Percentiles rank a stretch among this genome's conserved stretches.
Evolutionary conservation across 2,329 filamentous ascomycete genomes (phyloP).

Genomic region (Drechslerella dactyloides): DNA sequence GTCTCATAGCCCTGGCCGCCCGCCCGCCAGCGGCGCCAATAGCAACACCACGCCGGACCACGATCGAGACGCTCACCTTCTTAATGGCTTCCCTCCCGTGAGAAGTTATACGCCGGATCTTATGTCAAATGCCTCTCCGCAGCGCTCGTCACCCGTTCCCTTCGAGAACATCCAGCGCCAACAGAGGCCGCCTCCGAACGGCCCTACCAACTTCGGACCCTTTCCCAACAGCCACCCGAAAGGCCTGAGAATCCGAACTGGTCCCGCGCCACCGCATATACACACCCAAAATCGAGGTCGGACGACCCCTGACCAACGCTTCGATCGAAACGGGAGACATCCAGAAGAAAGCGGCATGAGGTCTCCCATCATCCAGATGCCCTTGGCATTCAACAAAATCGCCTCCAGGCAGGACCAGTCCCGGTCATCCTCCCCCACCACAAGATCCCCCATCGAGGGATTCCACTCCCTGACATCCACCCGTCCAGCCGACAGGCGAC

Average conservation of each 20-base stretch:
- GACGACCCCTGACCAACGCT: slow-evolving; percentile 34
- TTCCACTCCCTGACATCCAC: slow-evolving; percentile 44
- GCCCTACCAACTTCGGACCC: slow-evolving; percentile 37
- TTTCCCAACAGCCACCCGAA: slow-evolving; percentile 48
- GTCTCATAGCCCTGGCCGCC: slow-evolving; percentile 37
- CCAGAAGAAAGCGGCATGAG: slow-evolving; percentile 43
- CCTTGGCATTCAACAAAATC: slow-evolving; percentile 50
- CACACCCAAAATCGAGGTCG: slow-evolving; percentile 47
- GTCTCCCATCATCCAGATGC: slow-evolving; percentile 50
- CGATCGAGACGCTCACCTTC: slow-evolving; percentile 12
- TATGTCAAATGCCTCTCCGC: slow-evolving; percentile 44
- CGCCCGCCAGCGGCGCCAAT: slow-evolving; percentile 27
- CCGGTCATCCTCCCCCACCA: slow-evolving; percentile 46
- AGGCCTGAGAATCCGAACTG: slow-evolving; percentile 48
- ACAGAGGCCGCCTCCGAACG: slow-evolving; percentile 40
- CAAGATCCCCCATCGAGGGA: slow-evolving; percentile 38
- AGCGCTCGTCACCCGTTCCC: slow-evolving; percentile 38
- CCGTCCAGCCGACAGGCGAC: slow-evolving; percentile 38
- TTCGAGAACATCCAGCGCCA: slow-evolving; percentile 34
- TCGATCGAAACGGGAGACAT: slow-evolving; percentile 43
- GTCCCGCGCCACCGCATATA: slow-evolving; percentile 44
- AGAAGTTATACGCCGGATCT: slow-evolving; percentile 37
- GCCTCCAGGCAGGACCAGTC: slow-evolving; percentile 46
- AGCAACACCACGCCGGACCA: slow-evolving; percentile 10
- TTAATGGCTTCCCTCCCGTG: slow-evolving; percentile 30